Percentiles rank a stretch among this genome's conserved stretches.
phyloP scores from a whole-genome alignment of 192 early-diverging fungal genomes.

The Entomortierella beljakovae region DNA sequence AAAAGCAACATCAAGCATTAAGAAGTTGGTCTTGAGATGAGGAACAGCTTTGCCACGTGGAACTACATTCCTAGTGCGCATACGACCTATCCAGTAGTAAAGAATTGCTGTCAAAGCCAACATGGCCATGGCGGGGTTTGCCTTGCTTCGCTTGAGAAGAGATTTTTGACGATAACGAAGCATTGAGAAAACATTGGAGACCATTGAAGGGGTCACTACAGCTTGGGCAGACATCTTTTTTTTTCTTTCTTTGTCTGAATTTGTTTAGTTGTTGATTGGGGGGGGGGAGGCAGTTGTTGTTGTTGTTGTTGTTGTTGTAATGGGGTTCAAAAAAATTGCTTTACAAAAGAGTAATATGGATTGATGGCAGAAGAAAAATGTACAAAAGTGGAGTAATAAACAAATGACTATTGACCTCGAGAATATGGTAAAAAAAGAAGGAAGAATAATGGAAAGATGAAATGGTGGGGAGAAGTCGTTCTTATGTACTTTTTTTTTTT shows the following conservation, averaged over 20 bases:
- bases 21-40: conserved; percentile 36
- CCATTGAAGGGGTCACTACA: conserved; percentile 14
- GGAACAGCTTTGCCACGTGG: conserved; percentile 53
- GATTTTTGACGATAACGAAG: conserved; percentile 23
- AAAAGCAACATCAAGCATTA: conserved; percentile 43
- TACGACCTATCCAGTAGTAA: conserved; percentile 51
- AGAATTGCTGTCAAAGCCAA: conserved; percentile 37
- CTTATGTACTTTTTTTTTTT: no score
- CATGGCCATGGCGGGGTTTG: conserved; percentile 46
- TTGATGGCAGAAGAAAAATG: no score
- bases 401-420: no score
- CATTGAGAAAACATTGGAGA: conserved; percentile 27
- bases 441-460: no score
- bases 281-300: no score
- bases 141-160: conserved; percentile 35
- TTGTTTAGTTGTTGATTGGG: no score
- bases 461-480: no score
- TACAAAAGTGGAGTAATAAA: no score
- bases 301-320: no score
- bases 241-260: background rate
- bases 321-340: no score
- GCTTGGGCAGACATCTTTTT: background rate
- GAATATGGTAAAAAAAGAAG: no score
- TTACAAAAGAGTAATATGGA: no score
- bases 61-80: conserved; percentile 40